Conservation (phyloP, 192 early-diverging fungal genomes). For the Spizellomyces sp. region DNA sequence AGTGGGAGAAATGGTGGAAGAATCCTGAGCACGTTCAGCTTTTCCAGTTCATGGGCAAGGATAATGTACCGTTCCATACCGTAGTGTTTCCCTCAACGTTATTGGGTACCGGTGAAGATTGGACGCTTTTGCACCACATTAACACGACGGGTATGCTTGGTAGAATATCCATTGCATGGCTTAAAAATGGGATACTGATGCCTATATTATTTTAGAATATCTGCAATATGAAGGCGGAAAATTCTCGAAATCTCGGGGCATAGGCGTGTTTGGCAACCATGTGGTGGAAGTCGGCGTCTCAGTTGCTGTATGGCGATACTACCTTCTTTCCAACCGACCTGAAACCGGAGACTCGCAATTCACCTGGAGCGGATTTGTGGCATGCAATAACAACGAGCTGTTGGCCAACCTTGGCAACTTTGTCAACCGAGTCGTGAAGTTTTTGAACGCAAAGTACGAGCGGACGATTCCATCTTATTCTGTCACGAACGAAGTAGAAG, state of each 20-base stretch:
- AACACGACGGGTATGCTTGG: conserved; percentile 67
- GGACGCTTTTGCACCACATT: conserved; percentile 91
- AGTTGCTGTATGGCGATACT: conserved; percentile 96
- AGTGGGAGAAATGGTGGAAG: conserved; percentile 99
- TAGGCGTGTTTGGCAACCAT: conserved; percentile 98
- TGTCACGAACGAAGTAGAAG: conserved; percentile 62
- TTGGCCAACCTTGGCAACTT: conserved; percentile 97
- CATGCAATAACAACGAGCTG: conserved; percentile 94
- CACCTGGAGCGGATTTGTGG: conserved; percentile 89
- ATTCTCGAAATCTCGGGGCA: conserved; percentile 94
- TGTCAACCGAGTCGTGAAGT: conserved; percentile 96
- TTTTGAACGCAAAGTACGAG: conserved; percentile 89
- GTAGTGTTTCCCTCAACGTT: conserved; percentile 93
- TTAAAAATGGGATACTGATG: conserved; percentile 16
- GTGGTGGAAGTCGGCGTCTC: conserved; percentile 88
- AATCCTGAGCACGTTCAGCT: conserved; percentile 94
- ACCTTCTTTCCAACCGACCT: conserved; percentile 87
- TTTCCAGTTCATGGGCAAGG: conserved; percentile 99
- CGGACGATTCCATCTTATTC: conserved; percentile 70
- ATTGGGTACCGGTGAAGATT: conserved; percentile 84
- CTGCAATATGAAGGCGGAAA: conserved; percentile 95
- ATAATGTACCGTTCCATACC: conserved; percentile 99
- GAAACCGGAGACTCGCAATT: conserved; percentile 91
- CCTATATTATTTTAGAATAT: conserved; percentile 63
- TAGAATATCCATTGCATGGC: conserved; percentile 31